These are phyloP conservation scores for Hanseniaspora osmophila DNA, from an alignment of 805 yeast species.

Conservation along the genomic window DNA sequence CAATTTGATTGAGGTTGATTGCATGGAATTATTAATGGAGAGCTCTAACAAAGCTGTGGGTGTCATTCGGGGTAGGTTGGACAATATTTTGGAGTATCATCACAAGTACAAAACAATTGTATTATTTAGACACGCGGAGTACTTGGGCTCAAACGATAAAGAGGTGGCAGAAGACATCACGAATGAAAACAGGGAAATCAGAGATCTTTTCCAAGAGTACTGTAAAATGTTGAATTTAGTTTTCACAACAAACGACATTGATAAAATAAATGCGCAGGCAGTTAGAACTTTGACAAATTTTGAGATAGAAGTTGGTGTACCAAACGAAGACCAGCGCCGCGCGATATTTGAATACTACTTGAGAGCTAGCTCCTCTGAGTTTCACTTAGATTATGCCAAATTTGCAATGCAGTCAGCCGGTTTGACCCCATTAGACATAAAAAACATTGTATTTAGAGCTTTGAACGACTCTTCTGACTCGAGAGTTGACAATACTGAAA, in stretches of 20 bases:
- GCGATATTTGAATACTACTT: slow-evolving; percentile 44
- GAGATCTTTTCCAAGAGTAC: slow-evolving; percentile 33
- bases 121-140: slow-evolving; percentile 60
- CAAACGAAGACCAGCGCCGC: slow-evolving; percentile 60
- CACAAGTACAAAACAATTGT: not conserved
- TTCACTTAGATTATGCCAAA: not conserved
- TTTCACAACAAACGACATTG: slow-evolving; percentile 47
- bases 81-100: slow-evolving; percentile 33
- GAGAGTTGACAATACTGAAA: slow-evolving; percentile 41
- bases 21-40: slow-evolving; percentile 47
- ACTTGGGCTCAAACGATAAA: slow-evolving; percentile 50
- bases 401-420: slow-evolving; percentile 60
- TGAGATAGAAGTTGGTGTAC: slow-evolving; percentile 64
- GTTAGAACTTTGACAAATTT: slow-evolving; percentile 60
- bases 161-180: slow-evolving; percentile 23
- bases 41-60: slow-evolving; percentile 75
- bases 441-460: slow-evolving; percentile 47
- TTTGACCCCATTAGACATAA: slow-evolving; percentile 69
- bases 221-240: slow-evolving; percentile 18
- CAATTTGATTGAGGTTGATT: slow-evolving; percentile 55
- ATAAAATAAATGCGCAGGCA: slow-evolving; percentile 42
- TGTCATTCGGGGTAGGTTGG: slow-evolving; percentile 58
- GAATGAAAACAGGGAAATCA: not conserved
- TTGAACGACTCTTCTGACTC: slow-evolving; percentile 26
- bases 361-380: slow-evolving; percentile 18